Conservation (phyloP, 2,329 filamentous ascomycete genomes). For the Aspergillus sp. region DNA sequence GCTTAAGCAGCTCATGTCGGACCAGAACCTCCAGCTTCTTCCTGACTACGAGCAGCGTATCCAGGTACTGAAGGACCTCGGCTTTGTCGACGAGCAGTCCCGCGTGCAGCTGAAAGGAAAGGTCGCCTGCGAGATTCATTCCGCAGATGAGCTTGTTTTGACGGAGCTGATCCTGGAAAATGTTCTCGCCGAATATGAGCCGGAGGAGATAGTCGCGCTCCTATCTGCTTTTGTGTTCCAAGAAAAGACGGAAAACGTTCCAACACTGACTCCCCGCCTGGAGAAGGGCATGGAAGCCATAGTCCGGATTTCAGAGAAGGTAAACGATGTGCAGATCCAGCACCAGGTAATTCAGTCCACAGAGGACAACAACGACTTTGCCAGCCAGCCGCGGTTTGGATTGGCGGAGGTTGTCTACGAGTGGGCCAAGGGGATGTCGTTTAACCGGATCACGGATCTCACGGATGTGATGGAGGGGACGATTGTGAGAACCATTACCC, state of each 20-base stretch:
- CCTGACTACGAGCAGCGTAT: slow-evolving; percentile 97
- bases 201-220: slow-evolving; percentile 92
- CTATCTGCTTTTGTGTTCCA: slow-evolving; percentile 96
- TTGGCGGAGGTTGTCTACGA: slow-evolving; percentile 98
- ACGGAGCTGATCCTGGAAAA: slow-evolving; percentile 97
- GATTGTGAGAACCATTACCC: slow-evolving; percentile 90
- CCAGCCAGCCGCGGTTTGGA: slow-evolving; percentile 81
- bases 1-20: slow-evolving; percentile 84
- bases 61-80: slow-evolving; percentile 84
- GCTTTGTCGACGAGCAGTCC: slow-evolving; percentile 83
- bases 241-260: slow-evolving; percentile 84
- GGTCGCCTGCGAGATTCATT: slow-evolving; percentile 97
- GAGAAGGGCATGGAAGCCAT: slow-evolving; percentile 83
- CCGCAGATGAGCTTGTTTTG: slow-evolving; percentile 90
- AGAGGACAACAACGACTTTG: slow-evolving; percentile 91
- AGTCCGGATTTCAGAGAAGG: slow-evolving; percentile 84
- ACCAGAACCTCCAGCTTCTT: slow-evolving; percentile 92
- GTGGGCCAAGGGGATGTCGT: slow-evolving; percentile 96
- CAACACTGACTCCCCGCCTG: slow-evolving; percentile 77
- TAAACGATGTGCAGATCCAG: slow-evolving; percentile 83
- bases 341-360: slow-evolving; percentile 89
- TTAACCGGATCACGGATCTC: slow-evolving; percentile 94
- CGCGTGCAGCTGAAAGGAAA: slow-evolving; percentile 96
- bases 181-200: slow-evolving; percentile 90
- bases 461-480: slow-evolving; percentile 97